A percentile compares a stretch with the other conserved stretches of the same genome.
These are phyloP conservation scores for Rhodotorula sp. DNA, from an alignment of 1,284 basidiomycete species.

Conservation along the genomic window DNA sequence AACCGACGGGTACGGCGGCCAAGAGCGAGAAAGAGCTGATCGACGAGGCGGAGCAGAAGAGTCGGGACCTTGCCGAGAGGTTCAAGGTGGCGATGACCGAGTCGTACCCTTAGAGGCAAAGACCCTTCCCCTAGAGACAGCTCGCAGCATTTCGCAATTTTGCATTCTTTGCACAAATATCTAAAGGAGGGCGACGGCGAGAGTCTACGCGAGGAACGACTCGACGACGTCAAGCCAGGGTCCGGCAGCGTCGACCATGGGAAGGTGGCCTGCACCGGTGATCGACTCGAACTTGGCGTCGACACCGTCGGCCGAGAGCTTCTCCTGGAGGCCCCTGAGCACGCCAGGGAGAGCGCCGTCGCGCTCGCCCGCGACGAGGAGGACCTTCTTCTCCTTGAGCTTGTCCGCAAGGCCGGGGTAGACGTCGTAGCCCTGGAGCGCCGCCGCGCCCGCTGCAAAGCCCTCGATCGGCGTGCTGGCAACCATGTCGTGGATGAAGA, in stretches of 20 bases:
- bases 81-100: constrained; percentile 28
- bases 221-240: constrained; percentile 39
- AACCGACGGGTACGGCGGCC: constrained; percentile 7
- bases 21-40: constrained; percentile 18
- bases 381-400: constrained; percentile 46
- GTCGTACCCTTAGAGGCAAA: not conserved
- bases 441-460: constrained; percentile 51
- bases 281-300: constrained; percentile 48
- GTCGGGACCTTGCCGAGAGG: constrained; percentile 20
- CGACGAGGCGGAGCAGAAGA: constrained; percentile 14
- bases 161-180: not conserved
- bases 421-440: constrained; percentile 54
- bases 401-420: constrained; percentile 48
- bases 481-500: constrained; percentile 47
- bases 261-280: constrained; percentile 52
- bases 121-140: not conserved
- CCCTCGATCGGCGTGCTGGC: constrained; percentile 50
- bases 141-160: not conserved
- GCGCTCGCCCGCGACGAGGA: constrained; percentile 52
- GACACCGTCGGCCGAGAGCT: constrained; percentile 47
- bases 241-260: constrained; percentile 50
- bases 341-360: constrained; percentile 53
- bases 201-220: constrained; percentile 28
- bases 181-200: not conserved
- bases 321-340: constrained; percentile 47